These are phyloP conservation scores for Pseudocercospora vitis DNA, from an alignment of 2,329 filamentous ascomycete genomes.

Conservation along the genomic window DNA sequence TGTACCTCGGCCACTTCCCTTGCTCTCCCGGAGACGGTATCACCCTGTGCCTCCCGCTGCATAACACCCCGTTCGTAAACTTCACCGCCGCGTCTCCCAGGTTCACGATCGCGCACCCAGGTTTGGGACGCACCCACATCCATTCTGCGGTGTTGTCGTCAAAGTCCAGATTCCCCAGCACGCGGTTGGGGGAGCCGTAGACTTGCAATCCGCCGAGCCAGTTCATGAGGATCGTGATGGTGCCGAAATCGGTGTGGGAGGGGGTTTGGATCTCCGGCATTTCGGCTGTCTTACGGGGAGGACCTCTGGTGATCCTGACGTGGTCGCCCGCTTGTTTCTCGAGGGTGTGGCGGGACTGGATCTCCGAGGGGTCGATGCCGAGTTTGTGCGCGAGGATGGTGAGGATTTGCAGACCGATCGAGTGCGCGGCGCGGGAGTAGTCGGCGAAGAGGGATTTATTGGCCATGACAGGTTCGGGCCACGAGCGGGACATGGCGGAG, in stretches of 20 bases:
- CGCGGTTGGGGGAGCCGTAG: constrained; percentile 27
- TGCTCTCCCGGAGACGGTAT: constrained; percentile 53
- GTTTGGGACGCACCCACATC: constrained; percentile 56
- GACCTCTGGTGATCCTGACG: constrained; percentile 54
- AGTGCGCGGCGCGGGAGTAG: constrained; percentile 50
- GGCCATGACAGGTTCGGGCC: constrained; percentile 32
- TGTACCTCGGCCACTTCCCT: constrained; percentile 49
- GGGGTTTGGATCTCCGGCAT: constrained; percentile 41
- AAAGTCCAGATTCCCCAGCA: constrained; percentile 24
- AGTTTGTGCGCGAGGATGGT: constrained; percentile 49
- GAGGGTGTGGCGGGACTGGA: constrained; percentile 49
- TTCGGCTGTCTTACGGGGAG: constrained; percentile 43
- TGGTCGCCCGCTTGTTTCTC: constrained; percentile 50
- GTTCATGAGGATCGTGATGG: constrained; percentile 59
- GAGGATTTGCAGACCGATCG: constrained; percentile 49
- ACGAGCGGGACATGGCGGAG: constrained; percentile 31
- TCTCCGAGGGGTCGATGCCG: constrained; percentile 44
- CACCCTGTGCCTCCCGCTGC: constrained; percentile 52
- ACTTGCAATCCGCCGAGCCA: constrained; percentile 58
- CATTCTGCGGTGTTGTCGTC: constrained; percentile 41
- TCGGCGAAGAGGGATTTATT: constrained; percentile 39
- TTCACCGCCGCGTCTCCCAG: constrained; percentile 51
- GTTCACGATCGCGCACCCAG: constrained; percentile 49
- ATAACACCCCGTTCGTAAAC: constrained; percentile 46
- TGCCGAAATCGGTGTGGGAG: constrained; percentile 58